phyloP scores from a whole-genome alignment of 768 basidiomycete genomes.

The Podaxis carcinomalis region DNA sequence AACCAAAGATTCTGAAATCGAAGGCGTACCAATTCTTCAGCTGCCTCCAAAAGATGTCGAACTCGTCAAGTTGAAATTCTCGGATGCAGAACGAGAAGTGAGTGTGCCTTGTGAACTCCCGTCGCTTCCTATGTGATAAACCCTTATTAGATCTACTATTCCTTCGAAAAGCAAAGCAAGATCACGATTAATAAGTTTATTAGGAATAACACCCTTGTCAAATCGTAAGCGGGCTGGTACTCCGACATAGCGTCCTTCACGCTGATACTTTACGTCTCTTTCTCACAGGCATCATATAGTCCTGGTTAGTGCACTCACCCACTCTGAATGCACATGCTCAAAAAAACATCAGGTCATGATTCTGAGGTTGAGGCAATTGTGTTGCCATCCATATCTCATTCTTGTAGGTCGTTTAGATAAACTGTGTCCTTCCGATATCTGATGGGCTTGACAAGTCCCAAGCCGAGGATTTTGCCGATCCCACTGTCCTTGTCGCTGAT shows the following conservation, averaged over 20 bases:
- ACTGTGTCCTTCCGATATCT: neutral
- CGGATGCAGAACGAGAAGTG: conserved; percentile 61
- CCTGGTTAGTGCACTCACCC: conserved; percentile 28
- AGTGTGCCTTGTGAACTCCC: conserved; percentile 11
- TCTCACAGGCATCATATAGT: conserved; percentile 40
- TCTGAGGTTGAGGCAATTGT: conserved; percentile 69
- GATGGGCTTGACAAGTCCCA: conserved; percentile 6
- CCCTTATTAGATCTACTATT: conserved; percentile 45
- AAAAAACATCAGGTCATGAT: conserved; percentile 52
- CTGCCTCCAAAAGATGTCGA: conserved; percentile 60
- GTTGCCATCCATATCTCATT: conserved; percentile 69
- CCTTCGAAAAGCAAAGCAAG: conserved; percentile 50
- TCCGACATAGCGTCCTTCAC: neutral
- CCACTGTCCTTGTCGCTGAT: conserved; percentile 41
- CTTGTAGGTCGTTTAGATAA: conserved; percentile 36
- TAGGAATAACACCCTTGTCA: conserved; percentile 58
- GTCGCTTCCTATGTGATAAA: neutral
- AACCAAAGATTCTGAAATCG: conserved; percentile 61
- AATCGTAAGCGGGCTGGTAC: conserved; percentile 48
- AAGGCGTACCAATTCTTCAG: conserved; percentile 65
- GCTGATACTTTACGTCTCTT: neutral
- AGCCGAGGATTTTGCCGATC: conserved; percentile 43
- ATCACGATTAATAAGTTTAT: conserved; percentile 59
- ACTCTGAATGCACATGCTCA: neutral
- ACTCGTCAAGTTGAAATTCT: conserved; percentile 57